Evolutionary conservation across 75 land plant genomes (phyloP), one percentile per base, ranked within the genome.

Genomic region (Adiantum capillusveneris): DNA sequence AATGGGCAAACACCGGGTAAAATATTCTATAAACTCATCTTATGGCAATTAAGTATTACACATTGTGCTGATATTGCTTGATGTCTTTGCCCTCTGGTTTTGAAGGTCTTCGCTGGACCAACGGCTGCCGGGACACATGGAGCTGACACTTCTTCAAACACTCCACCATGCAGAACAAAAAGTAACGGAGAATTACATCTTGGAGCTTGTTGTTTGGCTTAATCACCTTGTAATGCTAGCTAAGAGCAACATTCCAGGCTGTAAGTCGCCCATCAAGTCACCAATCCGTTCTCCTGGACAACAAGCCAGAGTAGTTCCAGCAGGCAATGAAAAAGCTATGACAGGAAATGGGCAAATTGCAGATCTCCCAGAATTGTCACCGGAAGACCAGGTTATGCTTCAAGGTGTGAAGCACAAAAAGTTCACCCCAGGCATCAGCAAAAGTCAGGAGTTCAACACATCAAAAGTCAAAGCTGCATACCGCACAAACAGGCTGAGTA

Each of bases 1-100:
- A 90, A 58, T 90, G 96, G 96, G 96, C 96, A 65, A 90, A 79
- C 57, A 69, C 87, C 7, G 96, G 98, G 95, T 93, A 39, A 34
- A n/a, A n/a, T n/a, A n/a, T n/a, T n/a, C n/a, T n/a, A n/a, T n/a
- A n/a, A n/a, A n/a, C n/a, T n/a, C n/a, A n/a, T n/a, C n/a, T n/a
- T n/a, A n/a, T n/a, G n/a, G n/a, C n/a, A n/a, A n/a, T n/a, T n/a
- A n/a, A n/a, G n/a, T n/a, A n/a, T n/a, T n/a, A n/a, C n/a, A n/a
- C n/a, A n/a, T n/a, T n/a, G n/a, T n/a, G n/a, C n/a, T n/a, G n/a
- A n/a, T n/a, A n/a, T n/a, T n/a, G n/a, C n/a, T n/a, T n/a, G n/a
- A n/a, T n/a, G n/a, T n/a, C n/a, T n/a, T n/a, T n/a, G n/a, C n/a
- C 7, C 12, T 39, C 42, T 39, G 13, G 7, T 7, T 17, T 28